A percentile compares a stretch with the other conserved stretches of the same genome.
These are phyloP conservation scores for Pseudocercospora pini-densiflorae DNA, from an alignment of 2,329 filamentous ascomycete species.

Conservation along the genomic window DNA sequence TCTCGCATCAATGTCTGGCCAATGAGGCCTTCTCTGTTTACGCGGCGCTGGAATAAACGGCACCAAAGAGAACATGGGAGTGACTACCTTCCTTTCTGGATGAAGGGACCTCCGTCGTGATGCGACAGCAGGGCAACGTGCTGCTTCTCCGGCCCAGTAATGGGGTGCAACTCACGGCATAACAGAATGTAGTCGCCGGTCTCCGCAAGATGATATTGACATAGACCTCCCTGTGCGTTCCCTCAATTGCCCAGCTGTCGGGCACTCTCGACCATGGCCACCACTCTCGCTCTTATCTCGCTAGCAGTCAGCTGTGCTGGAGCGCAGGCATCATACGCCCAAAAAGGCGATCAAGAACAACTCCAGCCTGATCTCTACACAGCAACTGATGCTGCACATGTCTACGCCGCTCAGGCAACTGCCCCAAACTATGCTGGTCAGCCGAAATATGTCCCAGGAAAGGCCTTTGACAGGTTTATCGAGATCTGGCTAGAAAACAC, in stretches of 20 bases:
- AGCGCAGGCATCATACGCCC: slow-evolving; percentile 21
- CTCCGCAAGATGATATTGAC: background rate
- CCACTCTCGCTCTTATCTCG: slow-evolving; percentile 30
- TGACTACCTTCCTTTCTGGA: slow-evolving; percentile 22
- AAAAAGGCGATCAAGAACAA: slow-evolving; percentile 26
- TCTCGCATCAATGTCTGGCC: background rate
- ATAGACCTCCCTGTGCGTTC: background rate
- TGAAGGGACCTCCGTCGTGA: background rate
- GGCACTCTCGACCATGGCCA: slow-evolving; percentile 7
- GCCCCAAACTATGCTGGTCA: slow-evolving; percentile 65
- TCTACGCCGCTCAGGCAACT: slow-evolving; percentile 63
- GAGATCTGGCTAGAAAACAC: slow-evolving; percentile 81
- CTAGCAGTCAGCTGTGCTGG: slow-evolving; percentile 38
- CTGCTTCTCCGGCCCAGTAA: background rate
- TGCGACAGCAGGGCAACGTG: slow-evolving; percentile 9
- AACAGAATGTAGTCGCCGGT: slow-evolving; percentile 2
- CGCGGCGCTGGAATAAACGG: slow-evolving; percentile 25
- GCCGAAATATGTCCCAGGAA: slow-evolving; percentile 66
- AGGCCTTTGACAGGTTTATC: slow-evolving; percentile 72
- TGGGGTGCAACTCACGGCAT: background rate
- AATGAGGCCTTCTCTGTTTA: background rate
- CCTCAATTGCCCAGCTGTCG: background rate
- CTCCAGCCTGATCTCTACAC: slow-evolving; percentile 45
- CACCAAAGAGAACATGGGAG: slow-evolving; percentile 30
- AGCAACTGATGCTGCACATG: slow-evolving; percentile 56